phyloP scores from a whole-genome alignment of 2,329 filamentous ascomycete genomes.

The Amauroascus niger region DNA sequence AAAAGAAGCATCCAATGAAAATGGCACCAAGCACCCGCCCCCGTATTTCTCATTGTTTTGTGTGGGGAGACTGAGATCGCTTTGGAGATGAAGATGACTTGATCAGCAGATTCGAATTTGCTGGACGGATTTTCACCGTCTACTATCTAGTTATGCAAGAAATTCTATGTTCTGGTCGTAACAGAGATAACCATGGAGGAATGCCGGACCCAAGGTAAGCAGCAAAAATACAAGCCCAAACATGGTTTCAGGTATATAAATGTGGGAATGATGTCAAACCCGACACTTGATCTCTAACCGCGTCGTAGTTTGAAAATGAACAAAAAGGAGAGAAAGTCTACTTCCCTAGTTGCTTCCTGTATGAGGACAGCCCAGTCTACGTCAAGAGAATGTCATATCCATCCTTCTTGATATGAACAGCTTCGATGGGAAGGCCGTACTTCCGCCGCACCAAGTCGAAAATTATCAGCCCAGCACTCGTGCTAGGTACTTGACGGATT shows the following conservation, averaged over 20 bases:
- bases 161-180: no score
- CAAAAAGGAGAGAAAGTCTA: neutral
- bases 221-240: neutral
- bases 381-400: conserved; percentile 53
- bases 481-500: conserved; percentile 53
- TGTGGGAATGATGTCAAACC: neutral
- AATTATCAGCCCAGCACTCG: conserved; percentile 54
- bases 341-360: no score
- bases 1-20: conserved; percentile 6
- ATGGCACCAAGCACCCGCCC: neutral
- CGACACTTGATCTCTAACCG: neutral
- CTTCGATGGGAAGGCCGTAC: conserved; percentile 47
- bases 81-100: neutral
- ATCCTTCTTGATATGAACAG: conserved; percentile 47
- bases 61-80: neutral
- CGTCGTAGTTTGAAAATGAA: neutral
- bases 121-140: no score
- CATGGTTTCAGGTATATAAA: neutral
- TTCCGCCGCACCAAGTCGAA: conserved; percentile 55
- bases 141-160: neutral
- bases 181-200: no score
- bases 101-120: conserved; percentile 6
- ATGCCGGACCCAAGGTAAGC: no score
- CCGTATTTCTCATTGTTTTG: neutral
- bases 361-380: neutral